Conservation (phyloP, 306 rosid species). For the Prunus mongolica region DNA sequence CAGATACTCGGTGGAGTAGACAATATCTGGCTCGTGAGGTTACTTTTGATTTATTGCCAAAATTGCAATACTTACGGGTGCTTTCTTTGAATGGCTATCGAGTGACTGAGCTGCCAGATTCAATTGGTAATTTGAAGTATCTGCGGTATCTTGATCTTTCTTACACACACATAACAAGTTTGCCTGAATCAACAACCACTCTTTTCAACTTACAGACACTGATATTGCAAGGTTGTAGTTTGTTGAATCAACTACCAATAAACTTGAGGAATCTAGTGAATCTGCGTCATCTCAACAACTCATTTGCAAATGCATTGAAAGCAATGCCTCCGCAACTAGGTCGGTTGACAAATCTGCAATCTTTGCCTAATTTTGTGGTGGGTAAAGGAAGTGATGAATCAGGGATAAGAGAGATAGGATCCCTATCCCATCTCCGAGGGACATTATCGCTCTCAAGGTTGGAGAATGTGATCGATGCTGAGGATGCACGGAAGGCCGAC, state of each 20-base stretch:
- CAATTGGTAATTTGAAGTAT: background rate
- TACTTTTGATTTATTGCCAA: background rate
- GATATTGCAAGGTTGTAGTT: fast-evolving
- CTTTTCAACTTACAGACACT: constrained; percentile 1
- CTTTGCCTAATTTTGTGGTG: no score
- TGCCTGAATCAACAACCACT: background rate
- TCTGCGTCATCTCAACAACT: background rate
- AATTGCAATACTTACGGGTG: background rate
- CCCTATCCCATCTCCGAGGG: background rate
- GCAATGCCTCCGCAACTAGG: background rate
- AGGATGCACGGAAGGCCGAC: background rate
- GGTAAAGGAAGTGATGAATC: background rate
- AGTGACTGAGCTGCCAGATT: background rate
- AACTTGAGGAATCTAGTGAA: background rate
- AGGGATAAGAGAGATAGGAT: background rate
- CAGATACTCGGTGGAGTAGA: no score
- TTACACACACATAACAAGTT: background rate
- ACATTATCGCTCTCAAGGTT: background rate
- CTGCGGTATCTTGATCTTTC: background rate
- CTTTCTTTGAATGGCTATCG: background rate
- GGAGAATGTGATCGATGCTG: constrained; percentile 4
- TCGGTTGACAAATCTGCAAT: background rate
- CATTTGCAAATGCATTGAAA: fast-evolving
- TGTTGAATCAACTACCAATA: background rate
- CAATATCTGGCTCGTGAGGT: background rate